A percentile compares a stretch with the other conserved stretches of the same genome.
phyloP scores from a whole-genome alignment of 805 yeast species.

The Kodamaea restingae region DNA sequence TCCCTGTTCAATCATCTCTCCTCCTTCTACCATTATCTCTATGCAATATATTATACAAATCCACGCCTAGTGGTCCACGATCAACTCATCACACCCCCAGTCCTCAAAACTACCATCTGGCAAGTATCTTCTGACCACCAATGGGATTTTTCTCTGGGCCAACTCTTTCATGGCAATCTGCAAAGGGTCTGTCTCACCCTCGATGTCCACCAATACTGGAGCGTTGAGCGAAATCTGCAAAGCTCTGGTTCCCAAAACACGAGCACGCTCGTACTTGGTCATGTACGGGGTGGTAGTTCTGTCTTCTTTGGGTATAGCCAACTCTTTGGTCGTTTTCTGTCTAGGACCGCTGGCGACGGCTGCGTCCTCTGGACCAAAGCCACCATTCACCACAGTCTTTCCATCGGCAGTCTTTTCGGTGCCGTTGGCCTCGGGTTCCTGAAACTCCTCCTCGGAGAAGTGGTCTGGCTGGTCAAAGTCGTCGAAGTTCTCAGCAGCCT shows the following conservation, averaged over 20 bases:
- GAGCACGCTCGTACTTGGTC: slow-evolving; percentile 98
- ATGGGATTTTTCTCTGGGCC: slow-evolving; percentile 89
- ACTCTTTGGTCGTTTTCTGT: slow-evolving; percentile 66
- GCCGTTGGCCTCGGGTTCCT: slow-evolving; percentile 26
- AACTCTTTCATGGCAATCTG: slow-evolving; percentile 97
- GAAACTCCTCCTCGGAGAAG: slow-evolving; percentile 67
- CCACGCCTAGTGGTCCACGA: slow-evolving; percentile 61
- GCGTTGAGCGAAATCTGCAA: slow-evolving; percentile 97
- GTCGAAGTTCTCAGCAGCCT: slow-evolving; percentile 63
- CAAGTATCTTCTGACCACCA: slow-evolving; percentile 90
- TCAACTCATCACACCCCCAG: slow-evolving; percentile 98
- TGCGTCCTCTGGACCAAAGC: slow-evolving; percentile 55
- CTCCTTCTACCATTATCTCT: neutral
- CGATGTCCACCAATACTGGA: slow-evolving; percentile 95
- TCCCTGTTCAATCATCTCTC: no score
- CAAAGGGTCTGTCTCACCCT: slow-evolving; percentile 98
- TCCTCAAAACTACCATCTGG: slow-evolving; percentile 98
- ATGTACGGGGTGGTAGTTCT: slow-evolving; percentile 96
- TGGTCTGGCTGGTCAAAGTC: slow-evolving; percentile 82
- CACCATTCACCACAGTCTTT: slow-evolving; percentile 66
- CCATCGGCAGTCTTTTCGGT: slow-evolving; percentile 60
- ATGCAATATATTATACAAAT: slow-evolving; percentile 4
- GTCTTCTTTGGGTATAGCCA: slow-evolving; percentile 84
- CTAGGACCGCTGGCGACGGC: slow-evolving; percentile 23
- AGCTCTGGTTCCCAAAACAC: slow-evolving; percentile 96